These are phyloP conservation scores for Colletotrichum tropicicola DNA, from an alignment of 2,329 filamentous ascomycete species.

Conservation along the genomic window DNA sequence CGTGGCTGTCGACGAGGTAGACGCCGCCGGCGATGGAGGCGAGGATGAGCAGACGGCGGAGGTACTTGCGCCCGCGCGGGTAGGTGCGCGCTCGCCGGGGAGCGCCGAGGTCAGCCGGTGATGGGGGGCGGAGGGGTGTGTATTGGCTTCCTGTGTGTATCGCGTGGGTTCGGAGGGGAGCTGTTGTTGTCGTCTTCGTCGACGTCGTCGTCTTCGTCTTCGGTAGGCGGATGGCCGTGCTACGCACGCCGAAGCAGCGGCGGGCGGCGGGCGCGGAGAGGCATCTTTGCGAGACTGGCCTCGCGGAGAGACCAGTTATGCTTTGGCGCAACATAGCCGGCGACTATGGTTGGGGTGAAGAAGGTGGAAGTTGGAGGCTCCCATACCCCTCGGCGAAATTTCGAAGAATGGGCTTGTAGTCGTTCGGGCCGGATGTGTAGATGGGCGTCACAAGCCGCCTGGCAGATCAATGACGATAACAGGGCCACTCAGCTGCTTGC, in stretches of 20 bases:
- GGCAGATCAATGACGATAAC: slow-evolving; percentile 23
- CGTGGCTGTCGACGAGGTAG: slow-evolving; percentile 75
- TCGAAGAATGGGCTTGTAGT: too few relatives aligned
- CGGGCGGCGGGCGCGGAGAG: slow-evolving; percentile 1
- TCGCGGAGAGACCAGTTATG: slow-evolving; percentile 35
- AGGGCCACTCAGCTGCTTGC: not conserved
- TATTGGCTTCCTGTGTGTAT: slow-evolving; percentile 51
- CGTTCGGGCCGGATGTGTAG: not conserved
- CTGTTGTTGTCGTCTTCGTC: not conserved
- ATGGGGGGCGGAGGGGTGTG: slow-evolving; percentile 77
- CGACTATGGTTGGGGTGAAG: not conserved
- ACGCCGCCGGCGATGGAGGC: slow-evolving; percentile 66
- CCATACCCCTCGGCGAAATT: slow-evolving; percentile 7
- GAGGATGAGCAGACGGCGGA: slow-evolving; percentile 75
- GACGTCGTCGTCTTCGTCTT: not conserved
- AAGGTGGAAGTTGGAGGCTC: not conserved
- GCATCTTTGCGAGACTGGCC: slow-evolving; percentile 28
- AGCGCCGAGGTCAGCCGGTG: slow-evolving; percentile 80
- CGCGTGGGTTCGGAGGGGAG: not conserved
- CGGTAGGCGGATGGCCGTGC: not conserved
- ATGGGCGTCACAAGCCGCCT: not conserved
- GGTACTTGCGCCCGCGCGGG: slow-evolving; percentile 75
- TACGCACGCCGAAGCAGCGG: slow-evolving; percentile 1
- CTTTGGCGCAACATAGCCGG: slow-evolving; percentile 38
- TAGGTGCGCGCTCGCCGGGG: slow-evolving; percentile 78